Base-by-base conservation (phyloP, 345 rosid species). In the Lepidium sativum region DNA sequence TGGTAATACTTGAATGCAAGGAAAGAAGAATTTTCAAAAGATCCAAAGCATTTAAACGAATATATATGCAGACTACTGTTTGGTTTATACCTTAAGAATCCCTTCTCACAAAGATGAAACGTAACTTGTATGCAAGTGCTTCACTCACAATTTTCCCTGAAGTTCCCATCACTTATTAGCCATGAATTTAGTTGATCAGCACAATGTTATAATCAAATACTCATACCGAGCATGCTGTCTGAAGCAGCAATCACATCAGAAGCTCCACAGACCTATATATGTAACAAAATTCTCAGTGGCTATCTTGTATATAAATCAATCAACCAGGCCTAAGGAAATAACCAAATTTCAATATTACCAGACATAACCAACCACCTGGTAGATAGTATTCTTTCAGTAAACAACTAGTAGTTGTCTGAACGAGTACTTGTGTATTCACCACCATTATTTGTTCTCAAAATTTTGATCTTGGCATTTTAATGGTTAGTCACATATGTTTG, bases 101-200 rank as follows among this genome's bases (percentile, higher is more conserved):
- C 70, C 98, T 83, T 27, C 95, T 85, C 21, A 91, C 96, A 78
- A 88, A 91, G 54, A 91, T 88, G 80, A 91, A 91, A 12, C 88
- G 98, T 63, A 86, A 54, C 70, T 83, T 91, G 75, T 73, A 91
- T 41, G 98, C 90, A 67, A 91, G 72, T 62, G 98, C 94, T 80
- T 91, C 98, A 71, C 96, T 91, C 41, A 85, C 86, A 80, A 88
- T 88, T 75, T 91, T 91, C 65, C 98, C 98, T 91, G 84, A 54
- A 54, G 68, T 67, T 61, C 13, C 44, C 21, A 14, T 7, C 4
- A 29, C 31, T 32, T 33, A 10, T 32, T 53, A 33, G 58, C 9
- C 9, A 15, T 14, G 7, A 21, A 27, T 37, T 27, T 21, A 53
- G 33, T 37, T 4, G 5, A 12, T 27, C 23, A 71, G 59, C 25